Conservation (phyloP, 352 stramenopile species). For the Phytophthora ohioensis region DNA sequence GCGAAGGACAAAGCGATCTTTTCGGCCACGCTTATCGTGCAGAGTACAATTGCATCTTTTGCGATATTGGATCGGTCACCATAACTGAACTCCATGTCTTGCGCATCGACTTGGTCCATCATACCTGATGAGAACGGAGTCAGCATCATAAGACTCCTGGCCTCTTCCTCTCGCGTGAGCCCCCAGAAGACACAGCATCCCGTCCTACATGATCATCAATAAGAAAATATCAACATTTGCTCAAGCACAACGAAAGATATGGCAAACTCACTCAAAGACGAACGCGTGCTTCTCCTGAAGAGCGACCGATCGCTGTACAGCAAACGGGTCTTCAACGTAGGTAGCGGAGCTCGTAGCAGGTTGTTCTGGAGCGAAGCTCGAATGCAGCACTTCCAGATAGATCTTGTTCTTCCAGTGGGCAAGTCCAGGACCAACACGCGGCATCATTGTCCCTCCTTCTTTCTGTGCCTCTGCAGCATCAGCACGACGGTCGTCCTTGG, state of each 20-base stretch:
- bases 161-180: constrained; percentile 65
- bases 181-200: constrained; percentile 81
- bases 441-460: background rate
- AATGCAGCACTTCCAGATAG: constrained; percentile 80
- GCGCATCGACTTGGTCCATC: constrained; percentile 60
- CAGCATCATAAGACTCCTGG: constrained; percentile 55
- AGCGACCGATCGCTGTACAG: constrained; percentile 14
- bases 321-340: constrained; percentile 11
- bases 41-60: constrained; percentile 88
- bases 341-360: background rate
- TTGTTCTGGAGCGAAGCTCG: constrained; percentile 33
- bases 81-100: constrained; percentile 77
- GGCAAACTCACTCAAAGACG: constrained; percentile 65
- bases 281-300: constrained; percentile 71
- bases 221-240: background rate
- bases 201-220: constrained; percentile 42
- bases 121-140: constrained; percentile 55
- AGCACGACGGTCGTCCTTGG: constrained; percentile 29
- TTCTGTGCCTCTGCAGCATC: constrained; percentile 10
- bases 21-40: constrained; percentile 74
- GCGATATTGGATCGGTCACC: constrained; percentile 55
- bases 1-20: constrained; percentile 93
- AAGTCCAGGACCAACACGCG: constrained; percentile 13
- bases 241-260: background rate
- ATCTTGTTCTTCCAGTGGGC: constrained; percentile 69